A percentile compares a stretch with the other conserved stretches of the same genome.
Evolutionary conservation across 1,139 yeast species (phyloP).

Genomic region (Yamadazyma dushanensis): DNA sequence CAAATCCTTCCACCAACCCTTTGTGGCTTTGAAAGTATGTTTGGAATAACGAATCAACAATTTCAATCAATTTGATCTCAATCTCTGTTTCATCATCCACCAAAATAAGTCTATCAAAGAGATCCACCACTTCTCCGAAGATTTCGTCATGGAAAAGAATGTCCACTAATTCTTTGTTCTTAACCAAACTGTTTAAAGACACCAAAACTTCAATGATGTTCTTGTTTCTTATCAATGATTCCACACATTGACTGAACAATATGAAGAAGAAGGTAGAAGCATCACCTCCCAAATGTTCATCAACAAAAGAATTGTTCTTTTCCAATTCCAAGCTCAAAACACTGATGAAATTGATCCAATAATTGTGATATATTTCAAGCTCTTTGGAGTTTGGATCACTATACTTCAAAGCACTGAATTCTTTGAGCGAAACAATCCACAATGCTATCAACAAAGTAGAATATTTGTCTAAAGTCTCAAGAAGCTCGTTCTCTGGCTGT

Average conservation of each 20-base stretch:
- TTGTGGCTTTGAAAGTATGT: slow-evolving; percentile 26
- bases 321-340: slow-evolving; percentile 72
- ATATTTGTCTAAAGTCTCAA: slow-evolving; percentile 56
- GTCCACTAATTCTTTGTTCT: slow-evolving; percentile 56
- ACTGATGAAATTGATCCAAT: slow-evolving; percentile 80
- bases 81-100: slow-evolving; percentile 56
- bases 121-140: slow-evolving; percentile 73
- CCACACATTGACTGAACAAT: slow-evolving; percentile 81
- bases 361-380: slow-evolving; percentile 55
- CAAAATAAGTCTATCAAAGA: slow-evolving; percentile 70
- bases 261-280: slow-evolving; percentile 76
- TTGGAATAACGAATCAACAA: slow-evolving; percentile 50
- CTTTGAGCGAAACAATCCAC: slow-evolving; percentile 78
- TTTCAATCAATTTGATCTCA: slow-evolving; percentile 54
- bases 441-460: slow-evolving; percentile 63
- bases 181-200: slow-evolving; percentile 59
- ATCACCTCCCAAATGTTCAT: slow-evolving; percentile 55
- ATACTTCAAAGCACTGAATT: slow-evolving; percentile 69
- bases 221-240: slow-evolving; percentile 56
- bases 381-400: slow-evolving; percentile 45
- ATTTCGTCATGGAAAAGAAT: slow-evolving; percentile 67
- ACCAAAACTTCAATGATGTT: slow-evolving; percentile 45
- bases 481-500: slow-evolving; percentile 34
- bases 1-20: slow-evolving; percentile 58
- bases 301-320: slow-evolving; percentile 44